Evolutionary conservation across 2,329 filamentous ascomycete species (phyloP), one percentile per base, ranked within the genome.

Genomic region (Fusarium floridanum): DNA sequence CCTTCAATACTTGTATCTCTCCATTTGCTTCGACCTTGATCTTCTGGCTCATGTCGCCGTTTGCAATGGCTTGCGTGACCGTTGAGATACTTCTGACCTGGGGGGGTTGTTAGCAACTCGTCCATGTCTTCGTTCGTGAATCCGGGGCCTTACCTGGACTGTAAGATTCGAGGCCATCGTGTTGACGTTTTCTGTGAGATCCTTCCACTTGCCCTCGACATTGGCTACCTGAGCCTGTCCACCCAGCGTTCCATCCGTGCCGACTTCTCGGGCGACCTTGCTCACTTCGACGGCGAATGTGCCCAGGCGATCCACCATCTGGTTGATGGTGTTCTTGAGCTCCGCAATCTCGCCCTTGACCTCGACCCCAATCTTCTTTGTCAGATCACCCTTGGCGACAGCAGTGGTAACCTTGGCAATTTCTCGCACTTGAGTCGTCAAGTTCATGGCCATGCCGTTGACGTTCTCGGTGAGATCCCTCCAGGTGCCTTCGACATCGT

Each of bases 371-470:
- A 99, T 98, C 87, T 98, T 98, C 85, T 97, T 95, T 72, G 94
- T 97, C 72, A 99, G 87, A 84, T 99, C 96, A 80, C 96, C 96
- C 82, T 93, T 94, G 61, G 96, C 96, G 72, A 99, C 96, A 68
- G 96, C 96, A 2, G 95, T 98, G 4, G 96, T 98, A 69, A 99
- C 97, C 80, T 96, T 95, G 72, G 96, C 97, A 78, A 99, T 99
- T 84, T 98, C 95, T 86, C 96, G 93, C 81, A 99, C 97, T 86
- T 99, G 96, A 6, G 97, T 97, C 4, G 96, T 98, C 78, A 99
- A 86, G 83, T 98, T 99, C 89, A 97, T 97, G 81, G 96, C 96
- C 96, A 99, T 98, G 77, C 95, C 94, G 84, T 99, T 99, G 84
- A 99, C 96, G 74, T 95, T 95, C 80, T 96, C 93, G 4, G 96